Conservation (phyloP, 2,329 filamentous ascomycete genomes). For the Apiospora koreana region DNA sequence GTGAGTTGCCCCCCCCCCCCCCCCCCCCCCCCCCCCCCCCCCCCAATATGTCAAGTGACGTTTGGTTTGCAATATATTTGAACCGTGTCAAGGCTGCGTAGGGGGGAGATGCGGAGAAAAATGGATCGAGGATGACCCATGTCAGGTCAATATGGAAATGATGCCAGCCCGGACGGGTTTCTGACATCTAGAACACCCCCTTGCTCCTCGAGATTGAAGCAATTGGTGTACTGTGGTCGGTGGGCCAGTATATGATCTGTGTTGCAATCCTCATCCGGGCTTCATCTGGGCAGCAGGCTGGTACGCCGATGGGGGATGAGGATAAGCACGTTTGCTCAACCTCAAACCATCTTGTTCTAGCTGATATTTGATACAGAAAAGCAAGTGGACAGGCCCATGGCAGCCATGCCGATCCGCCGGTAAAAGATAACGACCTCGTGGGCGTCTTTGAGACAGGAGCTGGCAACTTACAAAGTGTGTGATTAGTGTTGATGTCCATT, state of each 20-base stretch:
- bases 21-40: too few species aligned
- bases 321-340: neutral
- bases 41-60: neutral
- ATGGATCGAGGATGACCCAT: neutral
- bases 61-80: neutral
- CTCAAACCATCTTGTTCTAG: neutral
- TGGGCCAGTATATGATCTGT: neutral
- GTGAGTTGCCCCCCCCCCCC: too few species aligned
- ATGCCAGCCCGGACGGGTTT: neutral
- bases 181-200: neutral
- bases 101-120: slow-evolving; percentile 1
- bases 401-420: neutral
- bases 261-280: neutral
- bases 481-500: neutral
- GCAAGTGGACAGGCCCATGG: neutral
- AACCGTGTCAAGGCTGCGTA: neutral
- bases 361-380: neutral
- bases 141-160: neutral
- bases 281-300: neutral
- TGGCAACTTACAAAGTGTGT: neutral
- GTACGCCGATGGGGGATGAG: neutral
- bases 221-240: neutral
- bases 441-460: neutral
- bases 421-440: neutral
- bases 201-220: neutral